Conservation (phyloP, 2,329 filamentous ascomycete species). For the Sporothrix luriei region DNA sequence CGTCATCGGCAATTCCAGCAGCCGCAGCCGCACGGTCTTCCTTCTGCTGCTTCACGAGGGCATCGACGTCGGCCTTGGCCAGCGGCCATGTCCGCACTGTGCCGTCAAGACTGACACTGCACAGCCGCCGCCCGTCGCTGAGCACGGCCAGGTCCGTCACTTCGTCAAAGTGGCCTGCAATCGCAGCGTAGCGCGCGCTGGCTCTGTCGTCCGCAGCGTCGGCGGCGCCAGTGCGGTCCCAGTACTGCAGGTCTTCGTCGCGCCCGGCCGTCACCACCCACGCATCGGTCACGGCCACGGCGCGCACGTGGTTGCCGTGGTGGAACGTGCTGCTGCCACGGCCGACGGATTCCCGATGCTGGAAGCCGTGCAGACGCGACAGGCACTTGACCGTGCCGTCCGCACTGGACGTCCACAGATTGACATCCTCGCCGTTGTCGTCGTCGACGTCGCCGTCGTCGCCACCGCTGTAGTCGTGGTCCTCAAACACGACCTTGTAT, state of each 20-base stretch:
- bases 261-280: slow-evolving; percentile 87
- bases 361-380: slow-evolving; percentile 65
- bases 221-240: slow-evolving; percentile 79
- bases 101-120: slow-evolving; percentile 86
- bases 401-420: slow-evolving; percentile 90
- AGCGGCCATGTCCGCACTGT: slow-evolving; percentile 86
- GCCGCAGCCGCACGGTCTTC: slow-evolving; percentile 51
- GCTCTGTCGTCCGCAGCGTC: slow-evolving; percentile 86
- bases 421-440: slow-evolving; percentile 62
- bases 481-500: slow-evolving; percentile 70
- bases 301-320: slow-evolving; percentile 89
- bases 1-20: slow-evolving; percentile 45
- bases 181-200: slow-evolving; percentile 64
- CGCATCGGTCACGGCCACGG: slow-evolving; percentile 71
- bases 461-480: slow-evolving; percentile 27
- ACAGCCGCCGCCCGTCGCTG: slow-evolving; percentile 57
- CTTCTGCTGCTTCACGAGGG: slow-evolving; percentile 51
- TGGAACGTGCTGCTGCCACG: slow-evolving; percentile 69
- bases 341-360: slow-evolving; percentile 35
- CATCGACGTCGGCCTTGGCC: slow-evolving; percentile 59
- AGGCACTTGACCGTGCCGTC: slow-evolving; percentile 87
- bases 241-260: slow-evolving; percentile 89
- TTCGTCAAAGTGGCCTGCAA: slow-evolving; percentile 89
- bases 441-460: slow-evolving; percentile 56
- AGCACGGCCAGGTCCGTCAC: slow-evolving; percentile 77